phyloP scores from a whole-genome alignment of 73 alveolate species.

The Loxodes magnus region DNA sequence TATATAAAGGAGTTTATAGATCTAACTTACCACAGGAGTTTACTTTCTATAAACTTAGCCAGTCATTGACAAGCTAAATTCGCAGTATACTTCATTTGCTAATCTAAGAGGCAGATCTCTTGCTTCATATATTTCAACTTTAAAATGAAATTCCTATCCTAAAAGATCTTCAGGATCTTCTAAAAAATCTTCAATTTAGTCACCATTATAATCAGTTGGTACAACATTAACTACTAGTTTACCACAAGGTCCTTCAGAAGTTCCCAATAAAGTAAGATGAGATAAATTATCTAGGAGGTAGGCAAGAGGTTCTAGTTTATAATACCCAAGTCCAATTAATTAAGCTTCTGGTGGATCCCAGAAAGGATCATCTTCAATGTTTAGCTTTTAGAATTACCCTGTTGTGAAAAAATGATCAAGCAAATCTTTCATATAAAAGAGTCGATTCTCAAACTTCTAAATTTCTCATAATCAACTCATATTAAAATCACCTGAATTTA shows the following conservation, averaged over 20 bases:
- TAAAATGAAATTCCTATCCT: background rate
- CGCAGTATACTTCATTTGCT: slow-evolving; percentile 5
- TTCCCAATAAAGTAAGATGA: background rate
- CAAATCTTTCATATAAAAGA: slow-evolving; percentile 49
- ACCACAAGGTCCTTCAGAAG: slow-evolving; percentile 2
- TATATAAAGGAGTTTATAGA: too few relatives aligned
- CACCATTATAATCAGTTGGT: background rate
- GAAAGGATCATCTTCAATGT: slow-evolving; percentile 62
- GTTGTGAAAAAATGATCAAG: slow-evolving; percentile 33
- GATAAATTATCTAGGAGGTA: slow-evolving; percentile 1
- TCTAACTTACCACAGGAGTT: too few relatives aligned
- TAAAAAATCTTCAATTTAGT: slow-evolving; percentile 6
- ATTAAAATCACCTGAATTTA: slow-evolving; percentile 59
- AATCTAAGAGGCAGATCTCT: background rate
- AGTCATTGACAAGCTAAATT: background rate
- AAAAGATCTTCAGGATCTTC: slow-evolving; percentile 5
- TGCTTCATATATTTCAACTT: slow-evolving; percentile 1
- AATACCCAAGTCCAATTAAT: slow-evolving; percentile 4
- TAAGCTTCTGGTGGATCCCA: slow-evolving; percentile 61
- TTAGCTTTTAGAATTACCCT: slow-evolving; percentile 18
- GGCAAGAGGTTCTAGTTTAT: too few relatives aligned
- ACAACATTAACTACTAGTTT: background rate
- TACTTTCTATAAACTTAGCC: too few relatives aligned
- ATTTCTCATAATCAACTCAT: slow-evolving; percentile 51
- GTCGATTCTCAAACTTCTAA: slow-evolving; percentile 63